phyloP scores from a whole-genome alignment of 2,329 filamentous ascomycete genomes.

The Neoascochyta sp. region DNA sequence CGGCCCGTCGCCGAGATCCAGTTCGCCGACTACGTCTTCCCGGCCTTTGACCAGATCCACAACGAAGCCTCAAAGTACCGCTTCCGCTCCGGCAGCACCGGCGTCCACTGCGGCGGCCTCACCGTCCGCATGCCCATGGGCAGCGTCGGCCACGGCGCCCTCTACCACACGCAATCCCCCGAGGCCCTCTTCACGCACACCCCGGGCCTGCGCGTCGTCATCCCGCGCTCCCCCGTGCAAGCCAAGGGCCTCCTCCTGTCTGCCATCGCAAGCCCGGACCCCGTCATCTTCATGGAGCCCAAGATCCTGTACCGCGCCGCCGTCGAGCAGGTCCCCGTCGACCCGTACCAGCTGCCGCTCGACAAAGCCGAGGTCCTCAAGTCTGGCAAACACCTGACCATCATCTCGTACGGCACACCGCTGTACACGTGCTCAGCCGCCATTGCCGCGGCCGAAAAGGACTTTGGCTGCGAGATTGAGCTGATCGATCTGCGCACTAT shows the following conservation, averaged over 20 bases:
- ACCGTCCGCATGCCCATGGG: conserved; percentile 89
- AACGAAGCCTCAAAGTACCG: conserved; percentile 89
- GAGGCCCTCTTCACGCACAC: conserved; percentile 86
- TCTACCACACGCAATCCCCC: conserved; percentile 87
- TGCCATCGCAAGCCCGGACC: conserved; percentile 74
- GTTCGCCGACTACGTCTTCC: conserved; percentile 91
- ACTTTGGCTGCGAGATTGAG: conserved; percentile 73
- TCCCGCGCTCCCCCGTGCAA: conserved; percentile 80
- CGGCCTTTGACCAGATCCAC: conserved; percentile 89
- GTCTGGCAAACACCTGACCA: conserved; percentile 72
- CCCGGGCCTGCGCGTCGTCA: conserved; percentile 78
- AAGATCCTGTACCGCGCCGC: conserved; percentile 90
- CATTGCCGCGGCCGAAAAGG: conserved; percentile 70
- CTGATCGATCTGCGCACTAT: conserved; percentile 84
- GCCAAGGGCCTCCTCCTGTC: conserved; percentile 82
- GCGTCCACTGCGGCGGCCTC: conserved; percentile 62
- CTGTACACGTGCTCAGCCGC: conserved; percentile 79
- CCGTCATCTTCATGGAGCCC: conserved; percentile 89
- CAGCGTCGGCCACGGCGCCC: conserved; percentile 80
- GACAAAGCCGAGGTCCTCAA: conserved; percentile 83
- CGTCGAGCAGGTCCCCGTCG: conserved; percentile 83
- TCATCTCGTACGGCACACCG: conserved; percentile 86
- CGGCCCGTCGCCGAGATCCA: conserved; percentile 91
- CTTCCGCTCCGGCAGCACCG: conserved; percentile 63
- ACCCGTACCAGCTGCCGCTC: conserved; percentile 76